phyloP scores from a whole-genome alignment of 2,329 filamentous ascomycete genomes.

The Phyllosticta citribraziliensis region DNA sequence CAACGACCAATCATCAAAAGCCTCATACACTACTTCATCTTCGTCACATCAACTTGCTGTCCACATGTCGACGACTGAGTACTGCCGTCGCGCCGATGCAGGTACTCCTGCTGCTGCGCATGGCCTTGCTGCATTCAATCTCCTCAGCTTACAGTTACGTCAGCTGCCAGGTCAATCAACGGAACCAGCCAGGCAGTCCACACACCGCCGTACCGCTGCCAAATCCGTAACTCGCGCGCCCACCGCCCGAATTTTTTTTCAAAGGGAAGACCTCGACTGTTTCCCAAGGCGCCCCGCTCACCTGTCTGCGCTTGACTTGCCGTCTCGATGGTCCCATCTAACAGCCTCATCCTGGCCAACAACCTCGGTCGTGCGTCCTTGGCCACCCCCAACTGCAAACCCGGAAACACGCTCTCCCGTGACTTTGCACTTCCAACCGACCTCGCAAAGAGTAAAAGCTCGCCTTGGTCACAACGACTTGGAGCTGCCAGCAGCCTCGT shows the following conservation, averaged over 20 bases:
- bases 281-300: background rate
- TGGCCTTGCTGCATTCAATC: background rate
- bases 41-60: background rate
- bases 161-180: background rate
- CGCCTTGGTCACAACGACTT: background rate
- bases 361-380: background rate
- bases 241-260: background rate
- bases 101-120: background rate
- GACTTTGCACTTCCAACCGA: background rate
- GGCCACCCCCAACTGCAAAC: background rate
- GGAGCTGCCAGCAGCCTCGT: slow-evolving; percentile 1
- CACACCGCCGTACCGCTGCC: background rate
- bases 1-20: background rate
- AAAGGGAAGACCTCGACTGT: background rate
- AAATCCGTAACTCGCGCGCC: background rate
- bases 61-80: background rate
- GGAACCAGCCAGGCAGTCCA: background rate
- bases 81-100: background rate
- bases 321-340: background rate
- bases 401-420: background rate
- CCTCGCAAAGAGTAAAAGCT: background rate
- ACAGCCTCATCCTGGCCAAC: background rate
- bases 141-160: background rate
- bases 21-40: background rate
- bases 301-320: background rate